Evolutionary conservation across 495 filamentous ascomycete genomes (phyloP), one percentile per base, ranked within the genome.

Genomic region (Penicillium roqueforti): DNA sequence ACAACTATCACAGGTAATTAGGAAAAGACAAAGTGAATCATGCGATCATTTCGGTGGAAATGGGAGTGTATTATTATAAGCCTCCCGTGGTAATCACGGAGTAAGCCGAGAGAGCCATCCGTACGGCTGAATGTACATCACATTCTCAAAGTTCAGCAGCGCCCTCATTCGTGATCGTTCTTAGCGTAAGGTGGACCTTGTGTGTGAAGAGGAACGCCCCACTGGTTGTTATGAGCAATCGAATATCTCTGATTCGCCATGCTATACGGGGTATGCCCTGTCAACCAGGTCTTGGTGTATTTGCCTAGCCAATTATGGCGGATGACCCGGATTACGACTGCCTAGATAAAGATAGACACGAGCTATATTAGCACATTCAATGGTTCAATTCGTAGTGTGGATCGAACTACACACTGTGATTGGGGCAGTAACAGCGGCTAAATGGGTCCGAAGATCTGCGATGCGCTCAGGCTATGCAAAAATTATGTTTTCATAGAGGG

Each of bases 101-200:
- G 53, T 49, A 51, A 54, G 46, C 46, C 38, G 37, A 55, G 37
- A 55, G 46, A 18, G 22, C 56, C 20, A 36, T 34, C 47, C 45
- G 31, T 53, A 61, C 57, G 51, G 58, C 58, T 62, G 56, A 58
- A 58, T 13, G 29, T 14, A 37, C 48, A 19, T 47, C 48, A 47
- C 51, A 45, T 49, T n/a, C 42, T 4, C 1, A 5, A 26, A 46
- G 20, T 42, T 29, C 50, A 52, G 39, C 39, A 39, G 39, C 50
- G 29, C 18, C 42, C 54, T 50, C 57, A 53, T 55, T 45, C 16
- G 16, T 49, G 19, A 20, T 36, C 49, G 44, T 44, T 43, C 39
- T 34, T 43, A 52, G 49, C 39, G 29, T 9, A 26, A n/a, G 29
- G 55, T 55, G 31, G 32, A 28, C 14, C 26, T n/a, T n/a, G n/a